phyloP scores from a whole-genome alignment of 306 rosid genomes.

The Nissolia schottii region DNA sequence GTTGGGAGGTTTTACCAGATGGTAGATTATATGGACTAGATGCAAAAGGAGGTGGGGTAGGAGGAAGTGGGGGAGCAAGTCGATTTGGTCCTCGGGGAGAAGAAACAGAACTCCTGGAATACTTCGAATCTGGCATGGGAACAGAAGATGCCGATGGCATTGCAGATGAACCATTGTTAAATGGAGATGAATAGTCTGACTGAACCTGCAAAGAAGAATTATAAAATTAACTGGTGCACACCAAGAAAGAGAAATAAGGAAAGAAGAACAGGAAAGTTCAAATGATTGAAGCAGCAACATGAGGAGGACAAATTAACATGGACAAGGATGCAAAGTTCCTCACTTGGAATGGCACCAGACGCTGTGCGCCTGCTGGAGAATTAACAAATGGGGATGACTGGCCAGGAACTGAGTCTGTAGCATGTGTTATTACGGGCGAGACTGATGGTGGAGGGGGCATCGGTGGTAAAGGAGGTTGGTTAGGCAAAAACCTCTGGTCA shows the following conservation, averaged over 20 bases:
- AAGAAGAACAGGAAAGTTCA: neutral
- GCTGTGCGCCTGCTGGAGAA: constrained; percentile 57
- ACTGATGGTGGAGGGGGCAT: constrained; percentile 85
- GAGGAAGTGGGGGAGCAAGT: constrained; percentile 96
- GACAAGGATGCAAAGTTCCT: constrained; percentile 20
- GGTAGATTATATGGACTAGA: constrained; percentile 64
- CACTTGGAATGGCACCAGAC: constrained; percentile 63
- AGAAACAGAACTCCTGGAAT: constrained; percentile 57
- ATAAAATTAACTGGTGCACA: neutral
- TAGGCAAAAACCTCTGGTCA: constrained; percentile 70
- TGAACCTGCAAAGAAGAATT: constrained; percentile 54
- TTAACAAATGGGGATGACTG: constrained; percentile 63
- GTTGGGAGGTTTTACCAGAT: constrained; percentile 52
- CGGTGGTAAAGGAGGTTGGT: constrained; percentile 96
- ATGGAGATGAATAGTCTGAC: constrained; percentile 61
- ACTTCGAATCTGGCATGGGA: constrained; percentile 56
- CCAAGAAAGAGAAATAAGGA: constrained; percentile 7
- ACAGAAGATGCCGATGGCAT: constrained; percentile 43
- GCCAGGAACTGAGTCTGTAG: constrained; percentile 50
- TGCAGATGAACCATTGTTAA: constrained; percentile 40
- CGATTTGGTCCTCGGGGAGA: constrained; percentile 75
- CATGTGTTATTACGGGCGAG: constrained; percentile 55
- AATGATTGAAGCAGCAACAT: constrained; percentile 9
- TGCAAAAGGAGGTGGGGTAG: constrained; percentile 86
- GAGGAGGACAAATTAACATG: constrained; percentile 16